Evolutionary conservation across 176 grass and related monocot species (phyloP), one percentile per base, ranked within the genome.

Genomic region (Ananas comosus): DNA sequence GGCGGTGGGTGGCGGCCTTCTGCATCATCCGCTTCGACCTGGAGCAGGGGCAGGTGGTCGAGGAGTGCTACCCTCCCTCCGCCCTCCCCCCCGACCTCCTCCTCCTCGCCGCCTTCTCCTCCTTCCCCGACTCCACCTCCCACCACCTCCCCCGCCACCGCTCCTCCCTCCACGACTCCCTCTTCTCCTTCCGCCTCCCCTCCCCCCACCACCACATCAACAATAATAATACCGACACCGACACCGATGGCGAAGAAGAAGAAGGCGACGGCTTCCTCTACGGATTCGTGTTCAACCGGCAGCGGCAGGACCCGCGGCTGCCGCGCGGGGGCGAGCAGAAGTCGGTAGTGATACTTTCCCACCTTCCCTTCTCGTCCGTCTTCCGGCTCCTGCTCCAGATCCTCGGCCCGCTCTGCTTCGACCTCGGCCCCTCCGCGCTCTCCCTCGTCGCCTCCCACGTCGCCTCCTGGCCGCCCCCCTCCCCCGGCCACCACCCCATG

Each of bases 101-200:
- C 71, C 86, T 84, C 76, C 81, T 97, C 78, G 82, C 87, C 54
- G 82, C 94, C 50, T 97, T 92, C 86, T 97, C 94, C 79, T 97
- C 94, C 67, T 97, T 97, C 82, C 94, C 94, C 1, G 94, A 97
- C 67, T 97, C 94, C 82, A 97, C 92, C 89, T 97, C 94, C 33
- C 89, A 92, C 83, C 94, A 97, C 85, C 87, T 87, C 53, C 94
- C 87, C 66, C 86, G 87, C 72, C 83, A 91, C 81, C 73, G 83
- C 76, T 97, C 94, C 73, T 90, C 89, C 65, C 82, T 93, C 47
- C 86, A 92, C 84, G 94, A 97, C 71, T 97, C 86, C 47, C 90
- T 97, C 75, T 93, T 97, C 86, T 92, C 89, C 74, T 97, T 97
- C 67, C 89, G 94, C 65, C 25, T 97, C 51, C 93, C 86, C 4